Evolutionary conservation across 345 rosid genomes (phyloP).

Genomic region (Firmiana major): DNA sequence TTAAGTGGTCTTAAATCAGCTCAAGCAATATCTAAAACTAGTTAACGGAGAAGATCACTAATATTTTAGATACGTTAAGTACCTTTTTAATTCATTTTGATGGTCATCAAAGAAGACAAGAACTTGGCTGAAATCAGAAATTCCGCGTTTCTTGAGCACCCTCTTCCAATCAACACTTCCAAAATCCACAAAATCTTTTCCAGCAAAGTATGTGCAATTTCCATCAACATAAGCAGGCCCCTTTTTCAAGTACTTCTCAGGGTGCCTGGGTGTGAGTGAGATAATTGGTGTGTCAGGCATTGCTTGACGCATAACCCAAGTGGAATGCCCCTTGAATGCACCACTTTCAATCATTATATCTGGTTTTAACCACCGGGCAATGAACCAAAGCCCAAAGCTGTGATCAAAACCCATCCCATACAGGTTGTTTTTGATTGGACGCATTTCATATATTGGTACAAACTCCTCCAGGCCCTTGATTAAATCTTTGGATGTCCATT

Average conservation of each 20-base stretch:
- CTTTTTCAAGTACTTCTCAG: constrained; percentile 82
- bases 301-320: constrained; percentile 98
- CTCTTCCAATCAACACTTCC: constrained; percentile 82
- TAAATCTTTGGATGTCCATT: constrained; percentile 94
- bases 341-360: constrained; percentile 97
- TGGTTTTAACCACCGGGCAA: constrained; percentile 83
- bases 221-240: constrained; percentile 97
- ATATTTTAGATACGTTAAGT: constrained; percentile 3
- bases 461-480: constrained; percentile 88
- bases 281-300: constrained; percentile 83
- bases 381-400: constrained; percentile 99
- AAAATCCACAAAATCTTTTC: constrained; percentile 94
- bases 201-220: constrained; percentile 95
- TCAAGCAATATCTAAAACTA: not conserved
- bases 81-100: constrained; percentile 97
- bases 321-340: constrained; percentile 97
- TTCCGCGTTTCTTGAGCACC: constrained; percentile 62
- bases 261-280: constrained; percentile 88
- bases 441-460: constrained; percentile 85
- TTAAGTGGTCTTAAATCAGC: not conserved
- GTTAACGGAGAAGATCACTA: not conserved
- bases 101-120: constrained; percentile 94
- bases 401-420: constrained; percentile 99
- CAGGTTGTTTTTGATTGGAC: constrained; percentile 92
- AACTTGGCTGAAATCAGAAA: constrained; percentile 57